Evolutionary conservation across 345 rosid genomes (phyloP), one percentile per base, ranked within the genome.

Genomic region (Dipteronia sinensis): DNA sequence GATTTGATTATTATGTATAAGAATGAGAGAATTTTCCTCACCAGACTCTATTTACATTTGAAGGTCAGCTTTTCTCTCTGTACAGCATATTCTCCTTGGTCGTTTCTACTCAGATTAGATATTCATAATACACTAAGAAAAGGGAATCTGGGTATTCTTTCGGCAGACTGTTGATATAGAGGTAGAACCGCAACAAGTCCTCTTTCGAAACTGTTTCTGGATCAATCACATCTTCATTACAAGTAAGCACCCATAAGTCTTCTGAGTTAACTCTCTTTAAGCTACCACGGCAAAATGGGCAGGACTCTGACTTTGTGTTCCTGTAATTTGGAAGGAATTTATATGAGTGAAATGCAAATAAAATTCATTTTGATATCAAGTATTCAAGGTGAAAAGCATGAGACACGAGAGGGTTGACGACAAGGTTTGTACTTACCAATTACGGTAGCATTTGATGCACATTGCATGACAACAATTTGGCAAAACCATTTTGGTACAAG

Each of bases 251-350:
- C 99, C 99, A 96, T 56, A 96, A 75, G 76, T 96, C 99, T 85
- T 94, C 97, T 0, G 97, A 96, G 71, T 94, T 94, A 23, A 96
- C 99, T 74, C 99, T 88, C 88, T 91, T 96, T 61, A 96, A 82
- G 86, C 88, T 94, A n/a, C 99, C 97, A 0, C 98, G 91, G 78
- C 98, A 94, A 73, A 94, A 96, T 12, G 99, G 99, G 71, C 98
- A 96, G 13, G 99, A 96, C 87, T 92, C 99, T 0, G 98, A 96
- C 78, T 91, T 94, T 7, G 86, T 87, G 85, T 91, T 92, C 99
- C 99, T 94, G 87, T 73, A 73, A 73, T 82, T 72, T 63, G 61
- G 62, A 76, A 55, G 65, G 67, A 62, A 77, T 75, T 76, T n/a
- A 20, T n/a, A 20, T 42, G 1, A 64, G 22, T 3, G 31, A 65